phyloP scores from a whole-genome alignment of 2,329 filamentous ascomycete genomes.

The Hypoxylon sp. region DNA sequence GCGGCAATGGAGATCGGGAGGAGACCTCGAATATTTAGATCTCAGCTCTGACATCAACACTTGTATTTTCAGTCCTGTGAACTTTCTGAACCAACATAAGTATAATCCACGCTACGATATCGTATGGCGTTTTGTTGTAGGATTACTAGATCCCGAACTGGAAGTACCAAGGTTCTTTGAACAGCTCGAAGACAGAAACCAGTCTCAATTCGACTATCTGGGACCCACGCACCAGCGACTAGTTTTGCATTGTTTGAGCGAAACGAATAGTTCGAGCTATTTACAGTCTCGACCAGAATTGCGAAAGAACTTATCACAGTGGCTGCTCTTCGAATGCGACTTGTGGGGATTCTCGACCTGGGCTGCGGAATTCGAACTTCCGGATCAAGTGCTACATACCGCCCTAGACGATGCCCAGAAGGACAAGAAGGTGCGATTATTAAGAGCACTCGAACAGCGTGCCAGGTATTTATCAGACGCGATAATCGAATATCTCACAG shows the following conservation, averaged over 20 bases:
- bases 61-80: neutral
- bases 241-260: slow-evolving; percentile 14
- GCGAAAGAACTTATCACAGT: neutral
- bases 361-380: neutral
- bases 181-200: neutral
- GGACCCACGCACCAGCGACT: slow-evolving; percentile 1
- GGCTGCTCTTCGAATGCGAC: slow-evolving; percentile 5
- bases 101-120: slow-evolving; percentile 8
- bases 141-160: neutral
- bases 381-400: neutral
- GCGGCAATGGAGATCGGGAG: neutral
- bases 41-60: neutral
- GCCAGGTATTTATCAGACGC: neutral
- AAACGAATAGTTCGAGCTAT: neutral
- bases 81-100: slow-evolving; percentile 4
- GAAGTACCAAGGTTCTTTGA: neutral
- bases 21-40: neutral
- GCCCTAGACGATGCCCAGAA: neutral
- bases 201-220: neutral
- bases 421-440: no score
- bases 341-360: neutral
- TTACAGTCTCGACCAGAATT: neutral
- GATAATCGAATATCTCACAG: neutral
- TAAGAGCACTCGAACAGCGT: no score
- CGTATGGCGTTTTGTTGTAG: slow-evolving; percentile 15